A percentile compares a stretch with the other conserved stretches of the same genome.
Conservation (phyloP, 1,284 basidiomycete species). For the Hemileia vastatrix region DNA sequence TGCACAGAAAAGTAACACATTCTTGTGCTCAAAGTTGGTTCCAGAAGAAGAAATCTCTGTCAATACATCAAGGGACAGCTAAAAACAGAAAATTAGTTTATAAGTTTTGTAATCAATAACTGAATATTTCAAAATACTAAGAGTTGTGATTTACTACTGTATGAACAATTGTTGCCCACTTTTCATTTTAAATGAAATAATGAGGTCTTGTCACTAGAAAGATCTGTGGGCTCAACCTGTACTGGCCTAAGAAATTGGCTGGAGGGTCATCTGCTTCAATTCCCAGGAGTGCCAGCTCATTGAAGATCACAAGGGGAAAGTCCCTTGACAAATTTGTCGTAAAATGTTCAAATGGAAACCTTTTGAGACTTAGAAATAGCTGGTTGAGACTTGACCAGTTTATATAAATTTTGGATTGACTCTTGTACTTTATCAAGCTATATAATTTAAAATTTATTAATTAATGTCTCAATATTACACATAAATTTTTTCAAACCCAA, state of each 20-base stretch:
- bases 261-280: too few species aligned
- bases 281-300: too few species aligned
- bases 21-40: slow-evolving; percentile 96
- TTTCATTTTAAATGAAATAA: slow-evolving; percentile 93
- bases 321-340: slow-evolving; percentile 83
- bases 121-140: slow-evolving; percentile 2
- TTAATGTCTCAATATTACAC: not conserved
- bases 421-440: slow-evolving; percentile 83
- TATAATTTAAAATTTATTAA: not conserved
- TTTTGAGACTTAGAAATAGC: slow-evolving; percentile 94
- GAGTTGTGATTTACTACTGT: slow-evolving; percentile 79
- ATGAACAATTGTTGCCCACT: slow-evolving; percentile 90
- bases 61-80: slow-evolving; percentile 70
- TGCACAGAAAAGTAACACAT: slow-evolving; percentile 90
- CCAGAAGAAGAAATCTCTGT: slow-evolving; percentile 96
- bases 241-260: slow-evolving; percentile 21
- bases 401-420: slow-evolving; percentile 92
- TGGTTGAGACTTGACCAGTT: slow-evolving; percentile 88
- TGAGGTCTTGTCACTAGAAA: slow-evolving; percentile 81
- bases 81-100: not conserved
- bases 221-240: slow-evolving; percentile 58
- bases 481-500: not conserved
- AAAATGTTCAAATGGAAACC: slow-evolving; percentile 89
- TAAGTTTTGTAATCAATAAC: slow-evolving; percentile 91
- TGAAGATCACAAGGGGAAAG: too few species aligned